Percentiles rank a stretch among this genome's conserved stretches.
phyloP scores from a whole-genome alignment of 441 rosid species.

The Gossypium schwendimanii region DNA sequence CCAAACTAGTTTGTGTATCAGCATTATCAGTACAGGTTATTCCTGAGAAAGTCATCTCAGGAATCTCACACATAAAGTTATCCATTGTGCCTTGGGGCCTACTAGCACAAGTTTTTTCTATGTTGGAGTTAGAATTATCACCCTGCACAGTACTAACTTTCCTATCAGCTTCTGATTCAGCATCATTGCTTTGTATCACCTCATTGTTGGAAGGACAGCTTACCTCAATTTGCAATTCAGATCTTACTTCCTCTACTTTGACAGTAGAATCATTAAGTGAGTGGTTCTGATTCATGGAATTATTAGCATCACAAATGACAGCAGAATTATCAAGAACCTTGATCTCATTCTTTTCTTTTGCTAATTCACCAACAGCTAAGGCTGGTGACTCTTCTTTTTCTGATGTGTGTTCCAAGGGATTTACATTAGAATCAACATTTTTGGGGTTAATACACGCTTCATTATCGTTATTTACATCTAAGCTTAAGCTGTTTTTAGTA shows the following conservation, averaged over 20 bases:
- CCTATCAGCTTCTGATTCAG: slow-evolving; percentile 31
- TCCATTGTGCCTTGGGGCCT: slow-evolving; percentile 38
- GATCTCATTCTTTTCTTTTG: slow-evolving; percentile 35
- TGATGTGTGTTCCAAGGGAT: slow-evolving; percentile 28
- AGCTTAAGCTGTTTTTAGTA: slow-evolving; percentile 41
- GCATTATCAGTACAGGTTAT: slow-evolving; percentile 31
- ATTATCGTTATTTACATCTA: slow-evolving; percentile 48
- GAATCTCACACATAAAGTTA: slow-evolving; percentile 31
- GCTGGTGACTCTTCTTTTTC: slow-evolving; percentile 35
- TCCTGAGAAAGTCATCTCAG: slow-evolving; percentile 28
- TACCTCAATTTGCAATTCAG: slow-evolving; percentile 40
- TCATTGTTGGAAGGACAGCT: slow-evolving; percentile 32
- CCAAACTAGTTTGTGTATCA: slow-evolving; percentile 42
- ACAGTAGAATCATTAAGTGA: slow-evolving; percentile 27
- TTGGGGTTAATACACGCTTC: slow-evolving; percentile 32
- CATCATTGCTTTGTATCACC: slow-evolving; percentile 33
- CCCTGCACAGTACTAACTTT: slow-evolving; percentile 25
- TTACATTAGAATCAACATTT: slow-evolving; percentile 38
- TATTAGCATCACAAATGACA: slow-evolving; percentile 24
- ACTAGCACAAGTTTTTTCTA: slow-evolving; percentile 27
- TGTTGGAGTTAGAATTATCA: slow-evolving; percentile 27
- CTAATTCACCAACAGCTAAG: slow-evolving; percentile 37
- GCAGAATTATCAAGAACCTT: slow-evolving; percentile 28
- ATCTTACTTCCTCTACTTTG: slow-evolving; percentile 42
- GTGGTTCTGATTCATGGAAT: slow-evolving; percentile 27